Conservation (phyloP, 2,329 filamentous ascomycete species). For the Diaporthe velutina region DNA sequence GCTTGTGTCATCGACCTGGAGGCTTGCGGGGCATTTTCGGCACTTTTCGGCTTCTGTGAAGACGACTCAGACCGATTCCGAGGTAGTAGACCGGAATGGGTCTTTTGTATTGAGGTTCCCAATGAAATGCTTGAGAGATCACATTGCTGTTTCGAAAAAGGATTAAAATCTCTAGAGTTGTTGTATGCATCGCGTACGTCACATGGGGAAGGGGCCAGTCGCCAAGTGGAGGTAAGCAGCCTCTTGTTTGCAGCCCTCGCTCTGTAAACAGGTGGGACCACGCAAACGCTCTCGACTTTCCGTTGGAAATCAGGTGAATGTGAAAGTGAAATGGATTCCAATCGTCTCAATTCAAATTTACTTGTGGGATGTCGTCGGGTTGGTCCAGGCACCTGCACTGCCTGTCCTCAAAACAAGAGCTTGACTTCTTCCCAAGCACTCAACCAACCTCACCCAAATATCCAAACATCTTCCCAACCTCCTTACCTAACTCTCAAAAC, state of each 20-base stretch:
- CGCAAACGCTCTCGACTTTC: background rate
- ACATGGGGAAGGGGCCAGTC: background rate
- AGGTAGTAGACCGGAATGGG: background rate
- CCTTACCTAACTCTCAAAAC: too few relatives aligned
- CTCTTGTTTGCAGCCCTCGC: background rate
- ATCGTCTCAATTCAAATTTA: background rate
- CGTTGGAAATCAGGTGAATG: background rate
- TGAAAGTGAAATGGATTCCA: background rate
- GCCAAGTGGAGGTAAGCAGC: background rate
- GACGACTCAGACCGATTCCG: background rate
- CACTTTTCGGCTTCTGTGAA: background rate
- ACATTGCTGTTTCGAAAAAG: too few relatives aligned
- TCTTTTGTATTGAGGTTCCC: too few relatives aligned
- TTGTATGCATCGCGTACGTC: background rate
- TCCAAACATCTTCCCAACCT: too few relatives aligned
- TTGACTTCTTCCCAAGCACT: background rate
- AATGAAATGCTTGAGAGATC: background rate
- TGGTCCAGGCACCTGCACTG: background rate
- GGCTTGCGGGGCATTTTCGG: slow-evolving; percentile 10
- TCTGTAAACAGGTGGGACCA: background rate
- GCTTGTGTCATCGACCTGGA: background rate
- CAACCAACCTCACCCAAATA: background rate
- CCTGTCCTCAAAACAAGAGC: background rate
- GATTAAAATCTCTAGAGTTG: background rate
- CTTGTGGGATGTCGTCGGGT: background rate